These are phyloP conservation scores for Colletotrichum musae DNA, from an alignment of 2,329 filamentous ascomycete species.

Conservation along the genomic window DNA sequence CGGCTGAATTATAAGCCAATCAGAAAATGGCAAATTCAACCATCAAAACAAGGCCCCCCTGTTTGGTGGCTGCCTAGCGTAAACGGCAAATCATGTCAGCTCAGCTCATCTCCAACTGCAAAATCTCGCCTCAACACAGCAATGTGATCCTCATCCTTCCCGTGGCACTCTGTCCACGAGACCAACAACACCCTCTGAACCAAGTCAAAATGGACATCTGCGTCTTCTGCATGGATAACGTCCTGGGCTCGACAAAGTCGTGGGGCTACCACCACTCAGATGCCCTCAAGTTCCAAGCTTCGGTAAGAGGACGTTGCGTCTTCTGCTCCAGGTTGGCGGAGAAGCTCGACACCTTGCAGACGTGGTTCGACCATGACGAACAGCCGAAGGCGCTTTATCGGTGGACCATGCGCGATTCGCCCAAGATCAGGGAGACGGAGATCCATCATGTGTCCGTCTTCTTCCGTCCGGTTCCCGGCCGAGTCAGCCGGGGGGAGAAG, in stretches of 20 bases:
- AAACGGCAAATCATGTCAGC: neutral
- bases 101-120: neutral
- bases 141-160: too few relatives aligned
- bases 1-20: too few relatives aligned
- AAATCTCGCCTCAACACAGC: neutral
- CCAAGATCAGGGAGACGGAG: conserved; percentile 10
- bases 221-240: neutral
- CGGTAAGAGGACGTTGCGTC: neutral
- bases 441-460: conserved; percentile 7
- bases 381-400: conserved; percentile 6
- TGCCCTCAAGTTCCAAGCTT: neutral
- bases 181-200: neutral
- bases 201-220: conserved; percentile 3
- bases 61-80: neutral
- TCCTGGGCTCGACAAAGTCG: conserved; percentile 1
- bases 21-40: too few relatives aligned
- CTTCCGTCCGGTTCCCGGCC: conserved; percentile 5
- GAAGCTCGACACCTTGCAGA: neutral
- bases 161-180: neutral
- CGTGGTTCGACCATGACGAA: conserved; percentile 4
- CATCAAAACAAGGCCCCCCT: neutral
- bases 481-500: neutral
- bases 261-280: conserved; percentile 25
- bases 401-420: conserved; percentile 18
- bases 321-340: conserved; percentile 20